Percentiles rank a stretch among this genome's conserved stretches.
These are phyloP conservation scores for Podaxis sp. DNA, from an alignment of 768 basidiomycete genomes.

Conservation along the genomic window DNA sequence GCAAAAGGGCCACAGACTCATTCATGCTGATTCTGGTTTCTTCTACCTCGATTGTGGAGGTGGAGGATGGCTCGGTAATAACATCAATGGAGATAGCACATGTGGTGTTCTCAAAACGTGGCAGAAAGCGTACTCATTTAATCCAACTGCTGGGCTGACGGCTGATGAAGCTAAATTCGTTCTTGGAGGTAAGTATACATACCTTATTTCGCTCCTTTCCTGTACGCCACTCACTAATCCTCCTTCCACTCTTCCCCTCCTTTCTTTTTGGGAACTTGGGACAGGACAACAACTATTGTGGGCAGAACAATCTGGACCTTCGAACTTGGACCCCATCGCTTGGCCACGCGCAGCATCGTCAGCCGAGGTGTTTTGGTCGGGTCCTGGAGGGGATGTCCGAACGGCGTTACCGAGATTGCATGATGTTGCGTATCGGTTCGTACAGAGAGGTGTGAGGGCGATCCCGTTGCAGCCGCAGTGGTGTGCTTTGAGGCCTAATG, in stretches of 20 bases:
- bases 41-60: slow-evolving; percentile 83
- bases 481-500: slow-evolving; percentile 55
- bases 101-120: slow-evolving; percentile 82
- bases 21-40: slow-evolving; percentile 73
- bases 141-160: slow-evolving; percentile 62
- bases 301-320: slow-evolving; percentile 66
- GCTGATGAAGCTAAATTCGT: slow-evolving; percentile 50
- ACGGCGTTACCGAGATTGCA: slow-evolving; percentile 70
- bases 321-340: slow-evolving; percentile 60
- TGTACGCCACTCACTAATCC: background rate
- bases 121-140: slow-evolving; percentile 51
- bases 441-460: slow-evolving; percentile 58
- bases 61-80: slow-evolving; percentile 67
- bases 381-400: slow-evolving; percentile 42
- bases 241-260: background rate
- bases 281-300: slow-evolving; percentile 61
- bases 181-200: slow-evolving; percentile 57
- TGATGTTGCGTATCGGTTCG: slow-evolving; percentile 60
- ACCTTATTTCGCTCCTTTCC: background rate
- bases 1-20: slow-evolving; percentile 55
- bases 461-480: slow-evolving; percentile 67
- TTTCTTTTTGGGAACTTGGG: slow-evolving; percentile 70
- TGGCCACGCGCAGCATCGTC: slow-evolving; percentile 75
- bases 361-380: slow-evolving; percentile 77
- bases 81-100: slow-evolving; percentile 56